Evolutionary conservation across 129 eudicot genomes (phyloP), one percentile per base, ranked within the genome.

Genomic region (Tagetes patula): DNA sequence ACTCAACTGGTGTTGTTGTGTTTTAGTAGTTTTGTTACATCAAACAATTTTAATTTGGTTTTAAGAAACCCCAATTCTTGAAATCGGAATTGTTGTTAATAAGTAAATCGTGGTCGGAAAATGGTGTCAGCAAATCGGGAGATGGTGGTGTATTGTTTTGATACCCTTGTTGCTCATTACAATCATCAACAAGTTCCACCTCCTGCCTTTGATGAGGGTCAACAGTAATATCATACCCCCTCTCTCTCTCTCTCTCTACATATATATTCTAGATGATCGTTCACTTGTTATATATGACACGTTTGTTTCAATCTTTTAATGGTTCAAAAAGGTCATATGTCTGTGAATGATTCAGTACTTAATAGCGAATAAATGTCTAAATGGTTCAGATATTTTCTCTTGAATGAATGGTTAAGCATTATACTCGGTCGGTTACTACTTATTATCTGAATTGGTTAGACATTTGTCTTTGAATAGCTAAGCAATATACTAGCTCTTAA

Each of bases 71-170:
- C 55, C 42, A 46, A 3, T 3, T 77, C 39, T 34, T 64, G 47
- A 40, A 47, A 77, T 77, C 52, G 43, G 38, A 67, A 47, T 38
- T 72, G 32, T 72, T 45, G 4, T 6, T 13, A 0, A 13, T 6
- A 3, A 20, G 0, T 20, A 20, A 20, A 20, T 20, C 27, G 27
- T 20, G 27, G 27, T 20, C 27, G 11, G 56, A 33, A 40, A 66
- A 92, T 92, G 97, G 97, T 86, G 94, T 81, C 89, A 74, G 96
- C 97, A 77, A 92, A 88, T 66, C 83, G 84, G 64, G 97, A 92
- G 67, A 92, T 92, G 97, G 97, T 78, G 63, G 96, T 89, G 65
- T 91, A 84, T 84, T 91, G 96, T 86, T 91, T 91, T 55, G 97
- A 91, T 66, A 85, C 89, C 13, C 82, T 91, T 13, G 87, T 91